These are phyloP conservation scores for Protomyces macrosporus DNA, from an alignment of 1,139 yeast genomes.

Conservation along the genomic window DNA sequence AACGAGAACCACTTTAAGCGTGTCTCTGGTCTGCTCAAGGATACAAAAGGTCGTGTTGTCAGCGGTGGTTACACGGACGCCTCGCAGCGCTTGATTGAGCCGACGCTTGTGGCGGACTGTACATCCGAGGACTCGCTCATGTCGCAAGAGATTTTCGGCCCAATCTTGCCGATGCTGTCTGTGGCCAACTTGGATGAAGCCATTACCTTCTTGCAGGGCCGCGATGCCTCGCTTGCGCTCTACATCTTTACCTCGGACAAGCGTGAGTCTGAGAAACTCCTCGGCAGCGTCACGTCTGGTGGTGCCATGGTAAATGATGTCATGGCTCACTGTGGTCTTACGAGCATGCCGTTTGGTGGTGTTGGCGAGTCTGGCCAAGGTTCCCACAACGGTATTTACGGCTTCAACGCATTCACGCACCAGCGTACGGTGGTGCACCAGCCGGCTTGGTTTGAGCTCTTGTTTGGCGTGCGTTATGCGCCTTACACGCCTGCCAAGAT, in stretches of 20 bases:
- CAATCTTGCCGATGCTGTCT: constrained; percentile 67
- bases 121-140: constrained; percentile 63
- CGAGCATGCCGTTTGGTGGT: constrained; percentile 88
- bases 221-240: constrained; percentile 84
- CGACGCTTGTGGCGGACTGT: constrained; percentile 64
- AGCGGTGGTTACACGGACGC: constrained; percentile 50
- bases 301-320: constrained; percentile 68
- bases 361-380: constrained; percentile 73
- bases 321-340: constrained; percentile 62
- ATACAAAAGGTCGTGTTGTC: constrained; percentile 56
- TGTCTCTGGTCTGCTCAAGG: constrained; percentile 45
- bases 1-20: constrained; percentile 56
- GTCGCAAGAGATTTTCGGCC: constrained; percentile 79
- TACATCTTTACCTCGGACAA: constrained; percentile 52
- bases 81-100: constrained; percentile 54
- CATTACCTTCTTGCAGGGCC: constrained; percentile 48
- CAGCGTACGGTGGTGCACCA: constrained; percentile 57
- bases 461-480: constrained; percentile 17
- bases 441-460: constrained; percentile 21
- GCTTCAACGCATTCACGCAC: constrained; percentile 72
- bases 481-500: constrained; percentile 20
- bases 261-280: constrained; percentile 50
- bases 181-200: constrained; percentile 50
- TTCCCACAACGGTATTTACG: constrained; percentile 67
- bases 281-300: constrained; percentile 63